Evolutionary conservation across 148 eudicot species (phyloP).

Genomic region (Rhododendron simsii): DNA sequence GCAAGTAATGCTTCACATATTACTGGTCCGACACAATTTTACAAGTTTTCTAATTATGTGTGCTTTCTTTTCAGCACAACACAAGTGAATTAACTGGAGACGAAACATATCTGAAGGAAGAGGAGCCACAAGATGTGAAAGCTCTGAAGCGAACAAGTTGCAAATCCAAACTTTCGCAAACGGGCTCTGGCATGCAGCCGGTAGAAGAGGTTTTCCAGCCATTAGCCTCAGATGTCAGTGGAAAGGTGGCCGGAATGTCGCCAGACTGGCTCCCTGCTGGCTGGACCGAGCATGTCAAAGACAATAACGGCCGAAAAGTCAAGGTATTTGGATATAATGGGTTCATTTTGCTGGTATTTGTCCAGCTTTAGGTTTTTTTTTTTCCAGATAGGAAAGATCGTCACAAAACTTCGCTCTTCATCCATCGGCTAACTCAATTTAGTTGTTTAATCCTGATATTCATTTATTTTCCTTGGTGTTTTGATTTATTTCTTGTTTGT

Average conservation of each 20-base stretch:
- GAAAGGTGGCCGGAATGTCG: not conserved
- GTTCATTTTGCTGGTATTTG: not conserved
- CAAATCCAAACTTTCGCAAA: not conserved
- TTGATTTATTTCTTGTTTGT: not conserved
- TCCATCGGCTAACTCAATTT: not conserved
- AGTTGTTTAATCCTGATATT: not conserved
- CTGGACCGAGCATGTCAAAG: slow-evolving; percentile 36
- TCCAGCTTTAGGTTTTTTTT: not conserved
- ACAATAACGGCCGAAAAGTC: slow-evolving; percentile 25
- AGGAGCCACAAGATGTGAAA: not conserved
- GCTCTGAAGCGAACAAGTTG: not conserved
- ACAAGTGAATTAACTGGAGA: not conserved
- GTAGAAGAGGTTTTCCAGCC: not conserved
- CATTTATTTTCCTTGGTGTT: not conserved
- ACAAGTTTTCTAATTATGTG: not conserved
- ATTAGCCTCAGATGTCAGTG: not conserved
- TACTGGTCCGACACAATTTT: not conserved
- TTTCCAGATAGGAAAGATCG: not conserved
- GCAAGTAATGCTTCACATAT: not conserved
- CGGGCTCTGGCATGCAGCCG: not conserved
- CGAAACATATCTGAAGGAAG: not conserved
- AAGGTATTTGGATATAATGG: slow-evolving; percentile 25
- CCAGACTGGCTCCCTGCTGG: slow-evolving; percentile 8
- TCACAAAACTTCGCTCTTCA: not conserved
- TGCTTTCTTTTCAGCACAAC: not conserved